These are phyloP conservation scores for Candida sphagnicola DNA, from an alignment of 805 yeast genomes.

Conservation along the genomic window DNA sequence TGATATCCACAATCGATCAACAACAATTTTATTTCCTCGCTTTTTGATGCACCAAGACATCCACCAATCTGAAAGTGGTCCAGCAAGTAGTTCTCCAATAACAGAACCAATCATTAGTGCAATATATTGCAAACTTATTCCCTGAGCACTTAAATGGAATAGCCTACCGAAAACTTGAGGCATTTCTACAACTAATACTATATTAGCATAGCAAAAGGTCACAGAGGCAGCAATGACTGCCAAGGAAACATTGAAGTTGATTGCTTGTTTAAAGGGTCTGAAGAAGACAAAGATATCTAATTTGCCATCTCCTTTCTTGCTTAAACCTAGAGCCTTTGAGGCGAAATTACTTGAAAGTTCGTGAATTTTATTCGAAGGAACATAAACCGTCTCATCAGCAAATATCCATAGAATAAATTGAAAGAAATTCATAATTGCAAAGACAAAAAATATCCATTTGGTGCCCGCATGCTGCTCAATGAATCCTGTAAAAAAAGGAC, in stretches of 20 bases:
- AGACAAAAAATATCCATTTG: slow-evolving; percentile 10
- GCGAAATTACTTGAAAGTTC: not conserved
- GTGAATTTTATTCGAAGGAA: slow-evolving; percentile 2
- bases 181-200: slow-evolving; percentile 19
- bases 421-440: slow-evolving; percentile 12
- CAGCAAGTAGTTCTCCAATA: slow-evolving; percentile 20
- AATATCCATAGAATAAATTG: slow-evolving; percentile 10
- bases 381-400: slow-evolving; percentile 10
- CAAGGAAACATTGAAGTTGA: slow-evolving; percentile 9
- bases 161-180: slow-evolving; percentile 15
- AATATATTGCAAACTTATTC: slow-evolving; percentile 18
- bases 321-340: slow-evolving; percentile 1
- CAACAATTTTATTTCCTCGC: slow-evolving; percentile 7
- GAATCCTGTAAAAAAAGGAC: slow-evolving; percentile 15
- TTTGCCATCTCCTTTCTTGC: not conserved
- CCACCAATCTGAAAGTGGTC: slow-evolving; percentile 21
- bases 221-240: slow-evolving; percentile 15
- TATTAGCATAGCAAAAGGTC: slow-evolving; percentile 19
- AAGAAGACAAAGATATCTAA: slow-evolving; percentile 7
- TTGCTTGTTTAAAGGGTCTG: slow-evolving; percentile 9
- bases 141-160: slow-evolving; percentile 17
- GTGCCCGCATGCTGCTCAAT: slow-evolving; percentile 8
- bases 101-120: slow-evolving; percentile 18
- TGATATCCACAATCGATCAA: slow-evolving; percentile 17
- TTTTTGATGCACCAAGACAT: slow-evolving; percentile 11